phyloP scores from a whole-genome alignment of 768 basidiomycete species.

The Boletus rubroflammeus region DNA sequence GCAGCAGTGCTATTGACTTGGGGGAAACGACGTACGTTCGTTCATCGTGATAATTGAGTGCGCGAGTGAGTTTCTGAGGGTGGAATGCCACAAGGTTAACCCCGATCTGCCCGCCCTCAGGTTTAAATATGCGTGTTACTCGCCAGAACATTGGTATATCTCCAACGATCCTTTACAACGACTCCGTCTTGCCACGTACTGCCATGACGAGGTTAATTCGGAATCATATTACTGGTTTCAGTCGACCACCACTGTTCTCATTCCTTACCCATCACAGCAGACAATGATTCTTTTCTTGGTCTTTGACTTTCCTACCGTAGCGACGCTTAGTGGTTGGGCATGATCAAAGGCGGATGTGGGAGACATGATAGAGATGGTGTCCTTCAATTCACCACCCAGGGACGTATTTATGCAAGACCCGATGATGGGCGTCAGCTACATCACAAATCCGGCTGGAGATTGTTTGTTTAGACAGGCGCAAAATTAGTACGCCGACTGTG shows the following conservation, averaged over 20 bases:
- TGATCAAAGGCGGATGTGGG: background rate
- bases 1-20: background rate
- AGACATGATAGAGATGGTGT: slow-evolving; percentile 11
- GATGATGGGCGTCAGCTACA: background rate
- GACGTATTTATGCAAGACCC: slow-evolving; percentile 25
- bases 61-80: slow-evolving; percentile 50
- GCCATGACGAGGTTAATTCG: background rate
- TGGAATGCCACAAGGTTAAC: background rate
- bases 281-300: slow-evolving; percentile 61
- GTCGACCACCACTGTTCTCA: background rate
- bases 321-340: background rate
- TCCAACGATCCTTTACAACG: slow-evolving; percentile 39
- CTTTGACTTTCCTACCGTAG: background rate
- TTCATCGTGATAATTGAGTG: slow-evolving; percentile 47
- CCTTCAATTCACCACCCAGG: background rate
- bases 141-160: slow-evolving; percentile 57
- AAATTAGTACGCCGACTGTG: background rate
- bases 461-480: no score
- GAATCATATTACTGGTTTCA: background rate
- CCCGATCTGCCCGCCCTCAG: background rate
- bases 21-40: slow-evolving; percentile 28
- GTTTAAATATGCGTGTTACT: slow-evolving; percentile 10
- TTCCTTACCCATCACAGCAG: slow-evolving; percentile 69
- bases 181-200: slow-evolving; percentile 77
- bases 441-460: background rate